Base-by-base conservation (phyloP, 208 protist species). In the Trypanosoma cruzi region DNA sequence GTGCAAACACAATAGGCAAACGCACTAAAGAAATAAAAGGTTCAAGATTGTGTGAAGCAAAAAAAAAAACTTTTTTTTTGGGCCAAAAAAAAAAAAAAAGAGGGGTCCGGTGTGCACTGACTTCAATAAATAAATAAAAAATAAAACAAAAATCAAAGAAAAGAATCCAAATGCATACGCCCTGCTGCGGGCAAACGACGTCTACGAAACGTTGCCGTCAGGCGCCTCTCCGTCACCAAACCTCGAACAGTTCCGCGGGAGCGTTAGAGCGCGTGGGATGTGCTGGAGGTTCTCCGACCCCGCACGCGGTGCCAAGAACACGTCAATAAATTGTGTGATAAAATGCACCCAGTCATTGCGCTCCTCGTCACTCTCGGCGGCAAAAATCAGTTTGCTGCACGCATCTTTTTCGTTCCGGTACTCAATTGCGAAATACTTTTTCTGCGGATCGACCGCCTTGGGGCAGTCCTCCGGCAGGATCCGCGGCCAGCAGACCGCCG, bases 161-260 rank as follows among this genome's bases (percentile, higher is more conserved):
- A 11, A 16, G 8, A 44, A 14, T 44, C 18, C 40, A 44, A 4
- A 44, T 29, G 49, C 2, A 8, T 8, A 24, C 49, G 26, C 49
- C 24, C 4, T 29, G 24, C 49, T 31, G 49, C 13, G 18, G 24
- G 8, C 1, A 20, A 55, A 29, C 49, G 18, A 24, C 8, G 55
- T 37, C 44, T 46, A 64, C 29, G 10, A 32, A 8, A 82, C 57
- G 24, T 20, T 86, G 18, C 78, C 78, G 13, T 81, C 81, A 1
- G 88, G 88, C 13, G 85, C 84, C 70, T 92, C 82, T 5, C 88
- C 83, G 1, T 88, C 84, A 34, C 90, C 80, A 16, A 94, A 81
- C 2, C 40, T 61, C 24, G 82, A 90, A 13, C 54, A 58, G 64
- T 88, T 76, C 29, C 77, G 40, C 10, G 85, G 84, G 2, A 85